Base-by-base conservation (phyloP, 352 stramenopile genomes). In the Peronospora tabacina region DNA sequence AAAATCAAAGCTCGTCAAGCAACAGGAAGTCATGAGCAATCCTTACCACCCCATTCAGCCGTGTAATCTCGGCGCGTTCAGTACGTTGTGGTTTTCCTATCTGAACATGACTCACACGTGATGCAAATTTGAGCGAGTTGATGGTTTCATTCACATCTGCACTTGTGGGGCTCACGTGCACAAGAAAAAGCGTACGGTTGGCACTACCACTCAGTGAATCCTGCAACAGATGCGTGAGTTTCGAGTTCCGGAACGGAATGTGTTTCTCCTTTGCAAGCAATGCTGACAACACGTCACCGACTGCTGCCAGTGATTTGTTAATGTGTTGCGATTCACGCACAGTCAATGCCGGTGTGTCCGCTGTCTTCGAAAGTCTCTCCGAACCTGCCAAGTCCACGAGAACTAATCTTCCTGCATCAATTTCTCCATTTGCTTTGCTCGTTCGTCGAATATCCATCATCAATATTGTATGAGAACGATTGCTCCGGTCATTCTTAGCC, bases 211-310 rank as follows among this genome's bases (percentile, higher is more conserved):
- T 52, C 9, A 90, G 49, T 22, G 76, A 86, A 35, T 90, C 78
- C 45, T 91, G 82, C 22, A 94, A 60, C 51, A 94, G 49, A 50
- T 90, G 77, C 15, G 83, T 94, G 17, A 94, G 70, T 60, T 94
- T 94, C 9, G 78, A 86, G 45, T 94, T 91, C 10, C 83, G 68
- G 46, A 83, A 94, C 39, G 81, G 82, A 2, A 94, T 69, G 55
- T 91, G 79, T 19, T 89, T 88, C 16, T 93, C 79, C 57, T 86
- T 87, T 1, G 75, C 72, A 26, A 81, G 51, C 28, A 90, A 51
- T 11, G 81, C 73, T 7, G 69, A 57, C 29, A 91, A 53, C 7
- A 94, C 82, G 42, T 94, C 79, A 7, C 70, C 72, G 15, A 94
- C 57, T 6, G 82, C 80, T 10, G 74, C 63, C 0, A 94, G 67